Conservation (phyloP, 768 basidiomycete species). For the Mycena leptocephala region DNA sequence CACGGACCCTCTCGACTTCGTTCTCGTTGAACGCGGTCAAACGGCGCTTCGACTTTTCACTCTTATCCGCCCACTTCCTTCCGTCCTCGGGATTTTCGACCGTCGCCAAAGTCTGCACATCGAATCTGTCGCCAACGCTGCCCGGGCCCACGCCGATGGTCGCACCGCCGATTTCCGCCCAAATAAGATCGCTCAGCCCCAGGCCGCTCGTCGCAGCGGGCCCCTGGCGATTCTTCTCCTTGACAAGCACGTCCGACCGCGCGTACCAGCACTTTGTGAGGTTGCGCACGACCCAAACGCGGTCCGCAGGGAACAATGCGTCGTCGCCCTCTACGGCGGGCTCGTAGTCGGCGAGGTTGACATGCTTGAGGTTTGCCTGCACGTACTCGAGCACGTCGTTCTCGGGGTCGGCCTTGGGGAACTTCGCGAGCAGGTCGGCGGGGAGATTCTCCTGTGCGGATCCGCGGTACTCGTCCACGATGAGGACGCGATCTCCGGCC, state of each 20-base stretch:
- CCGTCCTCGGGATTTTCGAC: neutral
- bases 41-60: neutral
- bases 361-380: neutral
- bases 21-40: neutral
- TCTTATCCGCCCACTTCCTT: neutral
- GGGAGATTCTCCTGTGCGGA: neutral
- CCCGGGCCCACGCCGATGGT: too few relatives aligned
- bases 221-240: neutral
- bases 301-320: slow-evolving; percentile 2
- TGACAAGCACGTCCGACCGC: slow-evolving; percentile 7
- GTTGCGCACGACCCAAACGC: slow-evolving; percentile 23
- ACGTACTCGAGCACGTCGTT: neutral
- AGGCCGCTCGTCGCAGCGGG: neutral
- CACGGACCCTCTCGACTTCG: too few relatives aligned
- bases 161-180: slow-evolving; percentile 15
- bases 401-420: neutral
- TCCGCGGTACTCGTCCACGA: slow-evolving; percentile 14
- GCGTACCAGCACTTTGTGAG: slow-evolving; percentile 25
- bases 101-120: neutral
- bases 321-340: neutral
- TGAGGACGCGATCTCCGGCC: slow-evolving; percentile 29
- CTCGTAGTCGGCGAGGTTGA: slow-evolving; percentile 3
- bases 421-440: neutral
- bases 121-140: neutral
- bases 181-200: slow-evolving; percentile 14